Evolutionary conservation across 176 grass and related monocot genomes (phyloP).

Genomic region (Elaeis guineensis): DNA sequence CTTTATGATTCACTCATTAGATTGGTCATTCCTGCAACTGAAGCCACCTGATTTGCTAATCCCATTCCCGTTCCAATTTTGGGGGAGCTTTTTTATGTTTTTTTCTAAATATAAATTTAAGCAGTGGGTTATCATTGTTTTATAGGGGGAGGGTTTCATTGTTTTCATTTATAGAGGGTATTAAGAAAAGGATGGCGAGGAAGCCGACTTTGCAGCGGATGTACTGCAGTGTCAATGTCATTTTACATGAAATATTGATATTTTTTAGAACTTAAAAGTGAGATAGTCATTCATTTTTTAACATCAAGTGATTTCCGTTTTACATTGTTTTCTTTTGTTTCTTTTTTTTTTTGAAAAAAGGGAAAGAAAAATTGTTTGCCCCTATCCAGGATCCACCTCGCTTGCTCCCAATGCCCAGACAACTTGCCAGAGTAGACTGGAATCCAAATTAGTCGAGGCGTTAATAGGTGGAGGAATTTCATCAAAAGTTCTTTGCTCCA

Average conservation of each 20-base stretch:
- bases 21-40: background rate
- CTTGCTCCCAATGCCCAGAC: too few species aligned
- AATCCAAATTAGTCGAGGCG: too few species aligned
- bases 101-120: slow-evolving; percentile 1
- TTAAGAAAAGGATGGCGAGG: background rate
- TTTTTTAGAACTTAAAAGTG: background rate
- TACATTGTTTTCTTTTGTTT: too few species aligned
- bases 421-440: too few species aligned
- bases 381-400: too few species aligned
- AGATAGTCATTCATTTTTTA: background rate
- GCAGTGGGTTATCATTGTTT: background rate
- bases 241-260: slow-evolving; percentile 4
- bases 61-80: background rate
- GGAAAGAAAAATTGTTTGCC: too few species aligned
- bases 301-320: background rate
- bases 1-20: background rate
- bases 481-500: too few species aligned
- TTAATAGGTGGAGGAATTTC: too few species aligned
- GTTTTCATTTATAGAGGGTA: slow-evolving; percentile 7
- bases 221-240: background rate
- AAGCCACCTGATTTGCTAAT: background rate
- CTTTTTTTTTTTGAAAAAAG: too few species aligned
- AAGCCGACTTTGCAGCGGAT: background rate
- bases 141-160: slow-evolving; percentile 3
- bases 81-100: background rate